These are phyloP conservation scores for Candida awuae DNA, from an alignment of 805 yeast species.

Conservation along the genomic window DNA sequence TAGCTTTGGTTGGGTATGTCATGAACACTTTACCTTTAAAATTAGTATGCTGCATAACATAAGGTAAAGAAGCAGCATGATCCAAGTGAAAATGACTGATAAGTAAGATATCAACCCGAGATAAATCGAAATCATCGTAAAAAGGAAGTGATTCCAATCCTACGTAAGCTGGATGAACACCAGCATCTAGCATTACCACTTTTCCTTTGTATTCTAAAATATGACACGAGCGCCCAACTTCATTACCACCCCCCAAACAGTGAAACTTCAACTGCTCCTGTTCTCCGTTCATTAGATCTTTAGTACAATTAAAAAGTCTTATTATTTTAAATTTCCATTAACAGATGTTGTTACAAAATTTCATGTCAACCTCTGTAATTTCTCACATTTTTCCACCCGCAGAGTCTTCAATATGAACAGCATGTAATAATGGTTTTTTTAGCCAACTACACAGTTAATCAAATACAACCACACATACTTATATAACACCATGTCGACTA, in stretches of 20 bases:
- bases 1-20: conserved; percentile 99
- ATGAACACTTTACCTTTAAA: conserved; percentile 94
- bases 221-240: conserved; percentile 96
- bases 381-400: too few species aligned
- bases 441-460: too few species aligned
- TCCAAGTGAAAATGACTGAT: conserved; percentile 96
- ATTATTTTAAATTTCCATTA: background rate
- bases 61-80: conserved; percentile 96
- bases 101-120: conserved; percentile 75
- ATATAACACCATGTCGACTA: conserved; percentile 9
- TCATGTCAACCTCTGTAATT: too few species aligned
- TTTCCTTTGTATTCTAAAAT: conserved; percentile 87
- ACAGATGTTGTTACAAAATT: too few species aligned
- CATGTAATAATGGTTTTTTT: too few species aligned
- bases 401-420: too few species aligned
- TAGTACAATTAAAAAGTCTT: conserved; percentile 15
- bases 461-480: too few species aligned
- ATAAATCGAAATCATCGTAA: conserved; percentile 88
- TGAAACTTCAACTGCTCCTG: conserved; percentile 50
- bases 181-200: conserved; percentile 95
- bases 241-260: conserved; percentile 96
- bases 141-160: conserved; percentile 91
- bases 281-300: conserved; percentile 17
- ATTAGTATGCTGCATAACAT: conserved; percentile 93
- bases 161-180: conserved; percentile 91